Conservation (phyloP, 1,139 yeast species). For the Yarrowia galli region DNA sequence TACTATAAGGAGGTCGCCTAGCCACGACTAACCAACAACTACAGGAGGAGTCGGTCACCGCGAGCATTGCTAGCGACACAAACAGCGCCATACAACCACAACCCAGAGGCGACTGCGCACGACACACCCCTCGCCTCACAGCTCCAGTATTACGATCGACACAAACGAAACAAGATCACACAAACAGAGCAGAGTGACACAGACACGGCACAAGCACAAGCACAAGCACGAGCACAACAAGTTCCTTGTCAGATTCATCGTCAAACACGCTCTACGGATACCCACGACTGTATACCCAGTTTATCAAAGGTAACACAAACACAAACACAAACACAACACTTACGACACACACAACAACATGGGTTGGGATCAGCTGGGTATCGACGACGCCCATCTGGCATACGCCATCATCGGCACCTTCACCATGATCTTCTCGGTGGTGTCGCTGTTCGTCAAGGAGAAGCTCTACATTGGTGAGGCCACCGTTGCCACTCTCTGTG, state of each 20-base stretch:
- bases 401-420: constrained; percentile 94
- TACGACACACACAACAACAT: not conserved
- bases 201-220: not conserved
- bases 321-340: not conserved
- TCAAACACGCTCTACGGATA: not conserved
- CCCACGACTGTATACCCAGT: constrained; percentile 7
- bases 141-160: not conserved
- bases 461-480: constrained; percentile 93
- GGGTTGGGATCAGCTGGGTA: constrained; percentile 42
- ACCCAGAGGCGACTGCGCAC: not conserved
- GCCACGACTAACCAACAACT: not conserved
- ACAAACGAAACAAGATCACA: not conserved
- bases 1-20: constrained; percentile 9
- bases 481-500: constrained; percentile 89
- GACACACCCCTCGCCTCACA: no score
- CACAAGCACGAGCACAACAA: no score
- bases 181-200: not conserved
- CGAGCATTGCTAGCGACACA: not conserved
- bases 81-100: no score
- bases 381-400: constrained; percentile 78
- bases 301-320: not conserved
- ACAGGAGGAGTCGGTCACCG: constrained; percentile 31
- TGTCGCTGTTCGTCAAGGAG: constrained; percentile 92
- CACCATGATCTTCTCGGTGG: constrained; percentile 81
- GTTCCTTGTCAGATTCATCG: no score